phyloP scores from a whole-genome alignment of 352 stramenopile genomes.

The Globisporangium rhizosaccharum region DNA sequence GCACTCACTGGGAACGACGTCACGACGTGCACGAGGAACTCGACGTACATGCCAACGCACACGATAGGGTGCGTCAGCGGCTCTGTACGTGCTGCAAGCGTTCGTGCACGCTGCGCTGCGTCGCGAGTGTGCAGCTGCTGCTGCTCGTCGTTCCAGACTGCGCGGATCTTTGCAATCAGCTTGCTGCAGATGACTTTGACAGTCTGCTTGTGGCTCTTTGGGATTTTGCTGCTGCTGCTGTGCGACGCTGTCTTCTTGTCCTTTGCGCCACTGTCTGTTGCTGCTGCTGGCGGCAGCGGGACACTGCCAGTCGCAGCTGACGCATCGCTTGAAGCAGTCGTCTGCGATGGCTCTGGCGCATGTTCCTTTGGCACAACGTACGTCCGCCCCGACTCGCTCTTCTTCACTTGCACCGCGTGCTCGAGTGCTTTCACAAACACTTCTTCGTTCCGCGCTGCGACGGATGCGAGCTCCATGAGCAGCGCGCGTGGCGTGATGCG shows the following conservation, averaged over 20 bases:
- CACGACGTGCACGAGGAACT: slow-evolving; percentile 70
- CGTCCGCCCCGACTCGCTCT: slow-evolving; percentile 69
- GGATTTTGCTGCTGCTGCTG: slow-evolving; percentile 21
- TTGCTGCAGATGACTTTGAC: slow-evolving; percentile 54
- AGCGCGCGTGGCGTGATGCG: slow-evolving; percentile 75
- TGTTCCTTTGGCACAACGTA: slow-evolving; percentile 56
- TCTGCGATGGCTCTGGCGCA: neutral
- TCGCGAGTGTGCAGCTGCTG: slow-evolving; percentile 5
- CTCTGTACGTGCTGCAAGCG: slow-evolving; percentile 8
- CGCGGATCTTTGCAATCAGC: slow-evolving; percentile 52
- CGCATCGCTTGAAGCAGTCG: neutral
- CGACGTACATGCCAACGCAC: slow-evolving; percentile 64
- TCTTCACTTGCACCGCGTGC: slow-evolving; percentile 68
- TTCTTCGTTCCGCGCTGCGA: slow-evolving; percentile 69
- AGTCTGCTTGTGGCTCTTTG: slow-evolving; percentile 65
- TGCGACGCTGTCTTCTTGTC: slow-evolving; percentile 21
- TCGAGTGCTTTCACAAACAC: slow-evolving; percentile 71
- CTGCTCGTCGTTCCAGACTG: slow-evolving; percentile 55
- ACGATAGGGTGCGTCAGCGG: slow-evolving; percentile 18
- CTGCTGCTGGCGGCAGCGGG: neutral
- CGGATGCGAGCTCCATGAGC: slow-evolving; percentile 69
- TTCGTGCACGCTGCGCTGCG: slow-evolving; percentile 5
- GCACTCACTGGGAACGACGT: slow-evolving; percentile 62
- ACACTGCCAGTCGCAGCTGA: slow-evolving; percentile 6
- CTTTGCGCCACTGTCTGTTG: slow-evolving; percentile 15